Evolutionary conservation across 2,329 filamentous ascomycete genomes (phyloP).

Genomic region (Neofusicoccum sp.): DNA sequence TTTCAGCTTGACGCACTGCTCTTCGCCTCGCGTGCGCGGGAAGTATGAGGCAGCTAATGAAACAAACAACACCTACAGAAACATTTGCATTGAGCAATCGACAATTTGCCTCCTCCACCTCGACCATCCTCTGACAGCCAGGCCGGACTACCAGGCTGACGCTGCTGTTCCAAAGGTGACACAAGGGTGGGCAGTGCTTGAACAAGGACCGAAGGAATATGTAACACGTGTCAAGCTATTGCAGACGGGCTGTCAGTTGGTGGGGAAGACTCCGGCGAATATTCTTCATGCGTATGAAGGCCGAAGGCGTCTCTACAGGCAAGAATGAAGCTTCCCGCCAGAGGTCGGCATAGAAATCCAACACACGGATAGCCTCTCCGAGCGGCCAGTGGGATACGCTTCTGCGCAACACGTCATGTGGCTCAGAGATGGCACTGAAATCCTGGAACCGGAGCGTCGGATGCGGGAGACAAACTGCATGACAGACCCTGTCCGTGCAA

Average conservation of each 20-base stretch:
- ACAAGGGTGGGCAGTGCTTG: slow-evolving; percentile 6
- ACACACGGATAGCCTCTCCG: not conserved
- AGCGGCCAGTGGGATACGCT: not conserved
- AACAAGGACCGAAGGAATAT: not conserved
- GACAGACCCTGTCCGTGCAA: slow-evolving; percentile 1
- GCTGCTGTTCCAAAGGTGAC: not conserved
- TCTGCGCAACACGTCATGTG: not conserved
- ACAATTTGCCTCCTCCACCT: not conserved
- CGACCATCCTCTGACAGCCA: not conserved
- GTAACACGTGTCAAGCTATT: slow-evolving; percentile 14
- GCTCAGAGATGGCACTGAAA: not conserved
- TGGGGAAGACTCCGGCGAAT: not conserved
- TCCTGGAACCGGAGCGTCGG: not conserved
- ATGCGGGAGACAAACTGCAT: slow-evolving; percentile 7
- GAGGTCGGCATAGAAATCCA: not conserved
- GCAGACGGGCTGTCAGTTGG: not conserved
- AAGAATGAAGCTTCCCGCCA: not conserved
- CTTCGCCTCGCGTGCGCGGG: not conserved
- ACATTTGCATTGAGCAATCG: slow-evolving; percentile 6
- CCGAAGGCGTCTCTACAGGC: not conserved
- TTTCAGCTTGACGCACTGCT: not conserved
- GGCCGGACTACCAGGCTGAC: not conserved
- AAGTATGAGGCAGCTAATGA: not conserved
- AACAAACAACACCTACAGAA: slow-evolving; percentile 12
- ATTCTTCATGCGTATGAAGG: not conserved